Base-by-base conservation (phyloP, 2,329 filamentous ascomycete genomes). In the Davidsoniella virescens region DNA sequence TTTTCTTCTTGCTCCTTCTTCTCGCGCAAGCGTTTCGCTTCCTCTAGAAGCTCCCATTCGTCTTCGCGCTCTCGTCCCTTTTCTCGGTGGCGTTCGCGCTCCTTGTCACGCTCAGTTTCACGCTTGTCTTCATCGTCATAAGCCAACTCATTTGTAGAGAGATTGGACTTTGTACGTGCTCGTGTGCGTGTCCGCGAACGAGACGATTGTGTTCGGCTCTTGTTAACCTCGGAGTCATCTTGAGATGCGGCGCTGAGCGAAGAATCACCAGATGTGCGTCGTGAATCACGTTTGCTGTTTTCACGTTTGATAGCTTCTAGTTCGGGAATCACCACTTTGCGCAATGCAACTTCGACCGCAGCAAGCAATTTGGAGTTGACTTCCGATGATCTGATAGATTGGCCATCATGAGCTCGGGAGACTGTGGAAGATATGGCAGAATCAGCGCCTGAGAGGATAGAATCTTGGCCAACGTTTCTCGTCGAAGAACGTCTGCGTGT, bases 341-440 rank as follows among this genome's bases (percentile, higher is more conserved):
- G 81, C 59, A 95, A 94, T 12, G 87, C 87, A 65, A 94, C 87
- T 65, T 95, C 88, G 2, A 95, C 88, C 0, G 87, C 92, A 59
- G 92, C 85, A 2, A 95, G 73, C 2, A 95, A 68, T 61, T 87
- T 92, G 0, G 88, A 88, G 59, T 95, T 94, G 65, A 86, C 85
- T 20, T 67, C 65, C 49, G 73, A 76, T 25, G 75, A 77, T 20
- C 67, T 69, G 53, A 69, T 63, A 33, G 73, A 75, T 59, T 74
- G 69, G 54, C 72, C 69, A 56, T 76, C 73, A 56, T 78, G 73
- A 60, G 70, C 76, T 33, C 70, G 66, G 5, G 72, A 67, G 16
- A 75, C 52, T 55, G 70, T 69, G 41, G 73, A 75, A 10, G 73
- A 76, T 50, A 77, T 59, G 59, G 71, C 76, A 36, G 74, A 74